These are phyloP conservation scores for Astraeus odoratus DNA, from an alignment of 768 basidiomycete genomes.

Conservation along the genomic window DNA sequence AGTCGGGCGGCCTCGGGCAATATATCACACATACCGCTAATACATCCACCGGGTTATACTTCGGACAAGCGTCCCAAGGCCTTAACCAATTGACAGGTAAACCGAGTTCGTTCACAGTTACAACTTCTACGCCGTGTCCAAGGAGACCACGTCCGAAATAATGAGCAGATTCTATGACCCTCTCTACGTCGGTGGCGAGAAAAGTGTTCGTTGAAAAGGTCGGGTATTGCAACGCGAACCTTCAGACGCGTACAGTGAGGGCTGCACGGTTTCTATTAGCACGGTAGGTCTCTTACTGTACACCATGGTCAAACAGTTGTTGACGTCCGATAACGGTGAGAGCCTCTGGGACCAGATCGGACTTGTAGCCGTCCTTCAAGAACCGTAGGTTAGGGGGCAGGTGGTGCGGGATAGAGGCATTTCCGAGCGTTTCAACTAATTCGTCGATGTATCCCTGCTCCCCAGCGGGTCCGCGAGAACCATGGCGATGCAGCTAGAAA, in stretches of 20 bases:
- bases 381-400: constrained; percentile 31
- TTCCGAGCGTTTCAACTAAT: constrained; percentile 28
- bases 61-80: constrained; percentile 33
- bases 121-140: constrained; percentile 26
- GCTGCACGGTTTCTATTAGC: neutral
- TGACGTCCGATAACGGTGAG: constrained; percentile 32
- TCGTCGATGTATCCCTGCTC: constrained; percentile 27
- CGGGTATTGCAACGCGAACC: constrained; percentile 18
- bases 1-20: neutral
- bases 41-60: neutral
- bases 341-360: constrained; percentile 29
- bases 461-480: constrained; percentile 31
- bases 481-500: constrained; percentile 35
- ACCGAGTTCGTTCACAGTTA: constrained; percentile 27
- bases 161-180: constrained; percentile 33
- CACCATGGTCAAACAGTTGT: constrained; percentile 36
- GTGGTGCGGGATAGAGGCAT: constrained; percentile 17
- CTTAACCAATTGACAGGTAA: constrained; percentile 35
- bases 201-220: constrained; percentile 12
- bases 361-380: constrained; percentile 31
- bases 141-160: constrained; percentile 36
- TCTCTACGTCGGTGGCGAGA: constrained; percentile 10
- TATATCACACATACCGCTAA: too few relatives aligned
- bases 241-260: neutral
- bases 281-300: constrained; percentile 20